A percentile compares a stretch with the other conserved stretches of the same genome.
phyloP scores from a whole-genome alignment of 2,329 filamentous ascomycete genomes.

The Exserohilum rostratum region DNA sequence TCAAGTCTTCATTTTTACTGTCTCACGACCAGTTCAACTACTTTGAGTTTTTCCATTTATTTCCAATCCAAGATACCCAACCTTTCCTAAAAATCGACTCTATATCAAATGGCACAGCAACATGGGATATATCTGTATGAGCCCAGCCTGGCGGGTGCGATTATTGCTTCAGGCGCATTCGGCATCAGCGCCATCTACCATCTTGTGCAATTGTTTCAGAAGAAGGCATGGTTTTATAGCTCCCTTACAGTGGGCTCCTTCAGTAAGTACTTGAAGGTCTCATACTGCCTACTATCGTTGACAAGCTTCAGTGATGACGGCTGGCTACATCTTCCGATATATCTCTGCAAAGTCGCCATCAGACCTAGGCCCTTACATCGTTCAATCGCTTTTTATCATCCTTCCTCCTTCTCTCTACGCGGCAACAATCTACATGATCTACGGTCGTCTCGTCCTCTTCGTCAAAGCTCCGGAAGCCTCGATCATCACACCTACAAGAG shows the following conservation, averaged over 20 bases:
- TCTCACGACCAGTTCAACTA: too few relatives aligned
- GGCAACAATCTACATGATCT: conserved; percentile 54
- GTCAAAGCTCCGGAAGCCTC: conserved; percentile 51
- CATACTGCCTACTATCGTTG: background rate
- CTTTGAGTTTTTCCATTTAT: too few relatives aligned
- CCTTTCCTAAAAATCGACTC: too few relatives aligned
- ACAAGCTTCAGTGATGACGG: conserved; percentile 32
- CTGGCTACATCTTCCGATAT: conserved; percentile 25
- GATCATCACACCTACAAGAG: conserved; percentile 49
- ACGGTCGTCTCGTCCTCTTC: conserved; percentile 47
- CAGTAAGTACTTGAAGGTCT: conserved; percentile 1
- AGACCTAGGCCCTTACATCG: conserved; percentile 39
- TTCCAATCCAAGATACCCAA: too few relatives aligned
- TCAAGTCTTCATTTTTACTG: too few relatives aligned
- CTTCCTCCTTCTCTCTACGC: conserved; percentile 53
- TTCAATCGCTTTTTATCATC: conserved; percentile 48
- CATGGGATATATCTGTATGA: conserved; percentile 25
- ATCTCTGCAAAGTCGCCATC: conserved; percentile 22
- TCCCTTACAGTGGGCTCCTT: conserved; percentile 25
- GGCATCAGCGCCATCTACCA: conserved; percentile 26
- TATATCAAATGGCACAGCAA: conserved; percentile 23
- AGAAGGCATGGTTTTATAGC: conserved; percentile 32
- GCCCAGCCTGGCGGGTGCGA: conserved; percentile 17
- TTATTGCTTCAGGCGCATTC: conserved; percentile 21
- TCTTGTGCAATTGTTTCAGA: conserved; percentile 22